Conservation (phyloP, 192 early-diverging fungal genomes). For the Dimargaris cristalligena region DNA sequence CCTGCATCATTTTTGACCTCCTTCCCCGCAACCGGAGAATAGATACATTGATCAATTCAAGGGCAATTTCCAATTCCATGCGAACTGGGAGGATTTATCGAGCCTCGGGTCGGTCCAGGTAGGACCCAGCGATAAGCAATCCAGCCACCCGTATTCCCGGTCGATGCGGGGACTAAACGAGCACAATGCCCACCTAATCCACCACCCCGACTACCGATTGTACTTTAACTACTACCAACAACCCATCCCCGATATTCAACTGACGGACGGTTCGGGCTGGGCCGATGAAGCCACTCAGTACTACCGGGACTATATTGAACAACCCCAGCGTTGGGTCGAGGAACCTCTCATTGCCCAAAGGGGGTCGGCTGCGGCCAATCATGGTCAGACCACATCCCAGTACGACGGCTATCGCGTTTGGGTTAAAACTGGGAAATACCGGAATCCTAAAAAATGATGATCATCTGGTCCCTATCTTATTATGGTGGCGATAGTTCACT, state of each 20-base stretch:
- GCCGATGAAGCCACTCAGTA: too few relatives aligned
- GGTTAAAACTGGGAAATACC: constrained; percentile 8
- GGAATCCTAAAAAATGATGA: constrained; percentile 3
- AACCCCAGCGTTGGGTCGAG: too few relatives aligned
- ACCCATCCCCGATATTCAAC: not conserved
- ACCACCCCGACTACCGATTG: not conserved
- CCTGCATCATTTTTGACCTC: too few relatives aligned
- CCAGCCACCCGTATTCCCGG: not conserved
- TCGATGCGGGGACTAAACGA: not conserved
- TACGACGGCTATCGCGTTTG: constrained; percentile 5
- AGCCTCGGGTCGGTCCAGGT: not conserved
- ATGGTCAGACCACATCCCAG: too few relatives aligned
- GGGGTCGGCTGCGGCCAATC: too few relatives aligned
- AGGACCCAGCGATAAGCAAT: too few relatives aligned
- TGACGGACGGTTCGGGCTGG: too few relatives aligned
- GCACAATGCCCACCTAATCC: not conserved
- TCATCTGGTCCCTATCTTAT: too few relatives aligned
- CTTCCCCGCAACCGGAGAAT: too few relatives aligned
- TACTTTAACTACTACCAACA: not conserved
- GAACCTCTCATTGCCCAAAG: too few relatives aligned
- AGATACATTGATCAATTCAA: not conserved
- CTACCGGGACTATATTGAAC: too few relatives aligned
- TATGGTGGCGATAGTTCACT: too few relatives aligned
- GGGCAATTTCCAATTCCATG: not conserved
- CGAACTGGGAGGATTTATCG: not conserved